phyloP scores from a whole-genome alignment of 495 filamentous ascomycete species.

The Antarctomyces pellizariae region DNA sequence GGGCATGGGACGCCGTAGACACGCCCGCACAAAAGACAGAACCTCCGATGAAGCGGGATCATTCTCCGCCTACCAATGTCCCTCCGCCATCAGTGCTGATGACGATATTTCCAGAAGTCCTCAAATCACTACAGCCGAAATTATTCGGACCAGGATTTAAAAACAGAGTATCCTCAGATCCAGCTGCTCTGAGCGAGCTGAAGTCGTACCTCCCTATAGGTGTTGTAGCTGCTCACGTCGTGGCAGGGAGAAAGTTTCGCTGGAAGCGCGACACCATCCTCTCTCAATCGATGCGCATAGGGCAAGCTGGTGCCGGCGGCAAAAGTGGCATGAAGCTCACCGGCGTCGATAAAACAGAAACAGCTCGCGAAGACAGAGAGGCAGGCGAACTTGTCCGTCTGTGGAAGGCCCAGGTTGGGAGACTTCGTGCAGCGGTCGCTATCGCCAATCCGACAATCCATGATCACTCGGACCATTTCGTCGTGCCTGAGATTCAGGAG shows the following conservation, averaged over 20 bases:
- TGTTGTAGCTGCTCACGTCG: slow-evolving; percentile 49
- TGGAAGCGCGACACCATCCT: slow-evolving; percentile 78
- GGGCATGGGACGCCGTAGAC: slow-evolving; percentile 12
- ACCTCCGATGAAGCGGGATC: slow-evolving; percentile 8
- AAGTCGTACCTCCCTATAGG: slow-evolving; percentile 29
- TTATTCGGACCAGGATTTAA: slow-evolving; percentile 33
- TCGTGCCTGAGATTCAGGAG: slow-evolving; percentile 46
- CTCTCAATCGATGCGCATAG: slow-evolving; percentile 74
- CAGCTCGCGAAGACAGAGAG: slow-evolving; percentile 67
- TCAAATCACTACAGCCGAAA: slow-evolving; percentile 27
- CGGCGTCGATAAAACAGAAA: slow-evolving; percentile 55
- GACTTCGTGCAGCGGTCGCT: slow-evolving; percentile 32
- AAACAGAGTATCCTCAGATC: slow-evolving; percentile 30
- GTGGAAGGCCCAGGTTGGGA: slow-evolving; percentile 48
- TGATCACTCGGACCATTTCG: slow-evolving; percentile 13
- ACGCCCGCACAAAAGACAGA: slow-evolving; percentile 2
- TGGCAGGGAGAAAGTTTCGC: slow-evolving; percentile 64
- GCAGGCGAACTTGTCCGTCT: slow-evolving; percentile 47
- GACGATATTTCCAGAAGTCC: slow-evolving; percentile 41
- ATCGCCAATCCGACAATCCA: slow-evolving; percentile 20
- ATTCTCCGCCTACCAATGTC: slow-evolving; percentile 56
- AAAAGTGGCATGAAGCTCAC: slow-evolving; percentile 79
- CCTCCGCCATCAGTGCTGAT: slow-evolving; percentile 73
- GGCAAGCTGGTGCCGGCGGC: slow-evolving; percentile 37
- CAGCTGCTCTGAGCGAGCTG: slow-evolving; percentile 28